Evolutionary conservation across 2,329 filamentous ascomycete genomes (phyloP).

Genomic region (Apiospora hydei): DNA sequence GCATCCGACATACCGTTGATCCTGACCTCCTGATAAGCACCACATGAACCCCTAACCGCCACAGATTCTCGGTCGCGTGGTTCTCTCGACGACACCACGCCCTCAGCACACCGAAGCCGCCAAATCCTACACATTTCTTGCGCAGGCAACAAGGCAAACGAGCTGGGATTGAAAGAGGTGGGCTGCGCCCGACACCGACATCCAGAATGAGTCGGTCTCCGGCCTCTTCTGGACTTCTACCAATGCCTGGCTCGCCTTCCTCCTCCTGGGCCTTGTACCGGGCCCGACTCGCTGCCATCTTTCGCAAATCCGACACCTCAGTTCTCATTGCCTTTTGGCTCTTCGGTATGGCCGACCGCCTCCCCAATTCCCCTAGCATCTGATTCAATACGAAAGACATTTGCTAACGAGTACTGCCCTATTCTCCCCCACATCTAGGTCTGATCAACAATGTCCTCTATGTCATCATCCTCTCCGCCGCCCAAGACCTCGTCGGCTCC

Average conservation of each 20-base stretch:
- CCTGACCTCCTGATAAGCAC: conserved; percentile 1
- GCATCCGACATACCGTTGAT: not conserved
- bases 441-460: conserved; percentile 98
- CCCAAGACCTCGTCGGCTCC: conserved; percentile 92
- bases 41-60: not conserved
- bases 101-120: not conserved
- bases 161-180: not conserved
- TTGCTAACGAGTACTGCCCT: not conserved
- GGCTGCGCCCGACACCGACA: not conserved
- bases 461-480: conserved; percentile 93
- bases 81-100: not conserved
- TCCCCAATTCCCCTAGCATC: not conserved
- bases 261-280: conserved; percentile 79
- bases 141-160: not conserved
- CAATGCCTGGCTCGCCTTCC: conserved; percentile 63
- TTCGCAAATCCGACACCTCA: conserved; percentile 72
- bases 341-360: conserved; percentile 69
- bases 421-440: conserved; percentile 55
- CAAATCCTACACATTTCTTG: not conserved
- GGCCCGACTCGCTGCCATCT: conserved; percentile 67
- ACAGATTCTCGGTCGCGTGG: not conserved
- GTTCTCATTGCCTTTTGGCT: conserved; percentile 90
- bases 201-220: conserved; percentile 46
- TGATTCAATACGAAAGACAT: not conserved
- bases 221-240: conserved; percentile 56